phyloP scores from a whole-genome alignment of 331 rosid genomes.

The Quercus lobata region DNA sequence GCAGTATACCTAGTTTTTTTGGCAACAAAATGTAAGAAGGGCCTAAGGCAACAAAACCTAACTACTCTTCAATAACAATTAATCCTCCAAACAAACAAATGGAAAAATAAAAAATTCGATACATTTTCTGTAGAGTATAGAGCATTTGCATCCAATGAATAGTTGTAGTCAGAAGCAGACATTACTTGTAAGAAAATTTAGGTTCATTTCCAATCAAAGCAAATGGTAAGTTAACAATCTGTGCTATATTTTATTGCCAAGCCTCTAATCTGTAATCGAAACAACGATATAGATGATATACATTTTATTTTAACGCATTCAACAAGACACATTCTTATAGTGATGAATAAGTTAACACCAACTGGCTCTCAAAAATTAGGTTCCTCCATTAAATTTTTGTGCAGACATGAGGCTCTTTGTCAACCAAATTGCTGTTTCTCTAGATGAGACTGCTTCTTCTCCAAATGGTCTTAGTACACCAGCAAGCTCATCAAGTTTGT shows the following conservation, averaged over 20 bases:
- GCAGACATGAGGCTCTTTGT: slow-evolving; percentile 91
- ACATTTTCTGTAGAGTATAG: no score
- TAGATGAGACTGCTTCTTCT: slow-evolving; percentile 80
- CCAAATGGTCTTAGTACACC: slow-evolving; percentile 90
- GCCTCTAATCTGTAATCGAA: slow-evolving; percentile 37
- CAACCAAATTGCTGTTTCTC: slow-evolving; percentile 98
- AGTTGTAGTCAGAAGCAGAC: neutral
- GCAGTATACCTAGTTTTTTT: no score
- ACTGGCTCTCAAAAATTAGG: slow-evolving; percentile 33
- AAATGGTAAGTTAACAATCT: slow-evolving; percentile 35
- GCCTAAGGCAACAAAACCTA: no score
- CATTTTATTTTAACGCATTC: slow-evolving; percentile 27
- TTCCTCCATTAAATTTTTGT: slow-evolving; percentile 59
- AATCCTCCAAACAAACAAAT: no score
- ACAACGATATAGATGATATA: slow-evolving; percentile 40
- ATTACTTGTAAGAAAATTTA: neutral
- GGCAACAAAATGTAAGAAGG: no score
- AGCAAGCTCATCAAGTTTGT: slow-evolving; percentile 91
- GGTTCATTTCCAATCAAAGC: slow-evolving; percentile 33
- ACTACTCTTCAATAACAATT: no score
- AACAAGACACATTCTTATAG: slow-evolving; percentile 34
- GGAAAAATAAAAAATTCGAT: no score
- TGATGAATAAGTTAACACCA: slow-evolving; percentile 28
- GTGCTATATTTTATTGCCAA: slow-evolving; percentile 30
- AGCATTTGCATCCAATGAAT: neutral